These are phyloP conservation scores for Penicillium paradoxum DNA, from an alignment of 495 filamentous ascomycete genomes.

Conservation along the genomic window DNA sequence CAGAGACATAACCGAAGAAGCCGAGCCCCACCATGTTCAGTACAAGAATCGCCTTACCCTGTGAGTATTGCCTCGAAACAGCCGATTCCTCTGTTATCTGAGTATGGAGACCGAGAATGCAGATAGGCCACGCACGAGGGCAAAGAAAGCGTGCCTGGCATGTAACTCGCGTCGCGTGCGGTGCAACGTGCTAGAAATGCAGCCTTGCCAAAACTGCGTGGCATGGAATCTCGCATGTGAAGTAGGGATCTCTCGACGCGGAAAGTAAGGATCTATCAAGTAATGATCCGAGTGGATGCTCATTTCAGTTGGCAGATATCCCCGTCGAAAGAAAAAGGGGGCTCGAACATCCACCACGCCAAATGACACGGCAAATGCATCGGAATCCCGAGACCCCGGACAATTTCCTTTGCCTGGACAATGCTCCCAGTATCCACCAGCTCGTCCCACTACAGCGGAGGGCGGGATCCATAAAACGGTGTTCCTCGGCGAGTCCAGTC, in stretches of 20 bases:
- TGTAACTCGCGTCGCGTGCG: conserved; percentile 45
- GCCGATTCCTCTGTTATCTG: conserved; percentile 8
- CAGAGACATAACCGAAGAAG: conserved; percentile 27
- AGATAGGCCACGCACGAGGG: conserved; percentile 27
- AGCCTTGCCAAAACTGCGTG: conserved; percentile 42
- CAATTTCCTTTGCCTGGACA: not conserved
- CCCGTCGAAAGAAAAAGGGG: conserved; percentile 21
- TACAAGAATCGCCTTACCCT: not conserved
- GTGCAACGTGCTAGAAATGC: conserved; percentile 43
- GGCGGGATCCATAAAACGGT: conserved; percentile 29
- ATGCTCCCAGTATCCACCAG: conserved; percentile 8
- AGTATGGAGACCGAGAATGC: conserved; percentile 10
- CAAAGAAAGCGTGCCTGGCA: conserved; percentile 41
- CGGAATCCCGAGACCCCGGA: not conserved
- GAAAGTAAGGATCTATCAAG: conserved; percentile 30
- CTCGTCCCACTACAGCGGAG: conserved; percentile 2
- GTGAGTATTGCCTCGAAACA: not conserved
- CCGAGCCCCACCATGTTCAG: conserved; percentile 14
- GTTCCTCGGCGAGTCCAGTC: conserved; percentile 41
- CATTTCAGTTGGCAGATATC: conserved; percentile 21
- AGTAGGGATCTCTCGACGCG: conserved; percentile 39
- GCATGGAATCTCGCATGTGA: conserved; percentile 37
- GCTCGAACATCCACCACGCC: not conserved
- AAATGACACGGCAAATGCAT: not conserved
- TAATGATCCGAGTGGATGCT: not conserved